Base-by-base conservation (phyloP, 192 early-diverging fungal genomes). In the Backusella westeae region DNA sequence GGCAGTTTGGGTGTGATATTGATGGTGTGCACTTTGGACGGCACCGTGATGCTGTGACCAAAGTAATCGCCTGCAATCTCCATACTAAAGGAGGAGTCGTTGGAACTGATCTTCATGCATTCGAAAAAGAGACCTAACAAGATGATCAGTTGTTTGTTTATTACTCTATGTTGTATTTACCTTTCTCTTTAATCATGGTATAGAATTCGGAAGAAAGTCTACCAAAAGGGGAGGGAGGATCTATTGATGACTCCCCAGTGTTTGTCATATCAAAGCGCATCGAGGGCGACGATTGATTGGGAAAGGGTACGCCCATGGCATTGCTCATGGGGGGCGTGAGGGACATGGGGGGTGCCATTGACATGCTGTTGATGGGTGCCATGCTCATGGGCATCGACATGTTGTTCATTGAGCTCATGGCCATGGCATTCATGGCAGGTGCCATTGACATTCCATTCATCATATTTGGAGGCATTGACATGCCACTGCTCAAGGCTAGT, bases 21-120 rank as follows among this genome's bases (percentile, higher is more conserved):
- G 34, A 78, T 38, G 23, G 65, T 73, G 1, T 78, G 67, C 6
- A 78, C 53, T 34, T 74, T 46, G 19, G 72, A 67, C 0, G 72
- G 72, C 4, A 78, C 46, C 7, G 36, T 74, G 8, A 78, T 63
- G 49, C 77, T 78, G 34, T 78, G 77, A 7, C 66, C 77, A 23
- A 78, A 44, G 14, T 69, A 73, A 9, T 78, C 66, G 1, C 77
- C 77, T 1, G 34, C 65, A 3, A 78, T 35, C 15, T 63, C 34
- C 42, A 73, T 44, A 3, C 1, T 14, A 29, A 78, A 74, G 12
- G n/a, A 29, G 4, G n/a, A 17, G 29, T 70, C 35, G 6, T 41
- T 56, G 10, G 75, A 76, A 15, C 49, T 39, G 3, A 76, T 38
- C 26, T 71, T 41, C n/a, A 76, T 44, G n/a, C 36, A 44, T 52